Evolutionary conservation across 768 basidiomycete species (phyloP), one percentile per base, ranked within the genome.

Genomic region (Tulasnella sp.): DNA sequence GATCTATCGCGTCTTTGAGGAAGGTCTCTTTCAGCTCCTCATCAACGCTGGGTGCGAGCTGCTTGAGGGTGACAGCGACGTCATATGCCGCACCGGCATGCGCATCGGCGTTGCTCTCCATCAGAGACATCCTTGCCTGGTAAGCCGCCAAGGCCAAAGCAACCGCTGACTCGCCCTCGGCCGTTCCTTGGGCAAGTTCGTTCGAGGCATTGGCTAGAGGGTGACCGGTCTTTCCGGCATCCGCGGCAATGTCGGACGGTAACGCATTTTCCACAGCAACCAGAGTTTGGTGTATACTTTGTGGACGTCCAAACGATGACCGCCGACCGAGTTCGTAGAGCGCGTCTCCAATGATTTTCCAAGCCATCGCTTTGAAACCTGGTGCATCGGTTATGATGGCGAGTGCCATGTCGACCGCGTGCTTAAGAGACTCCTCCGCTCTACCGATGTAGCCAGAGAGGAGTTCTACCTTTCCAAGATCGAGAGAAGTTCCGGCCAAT

Each of bases 331-430:
- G 84, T 72, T 89, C 87, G 81, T 90, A 90, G 5, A 93, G 83
- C 3, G 92, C 90, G 83, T 99, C 96, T 0, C 90, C 93, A 15
- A 91, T 86, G 9, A 87, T 85, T 83, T 99, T 99, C 97, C 96
- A 99, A 5, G 88, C 88, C 3, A 93, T 86, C 5, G 88, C 85
- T 23, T 92, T 89, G 83, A 93, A 92, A 0, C 92, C 91, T 11
- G 89, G 83, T 61, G 87, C 87, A 23, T 85, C 85, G 61, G 87
- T 84, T 74, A 92, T 83, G n/a, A 86, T 83, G 55, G 83, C 82
- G 73, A 91, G 81, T 23, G 90, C 87, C 18, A 88, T 85, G 6
- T 82, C 81, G 67, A 94, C 86, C n/a, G 90, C 86, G n/a, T 85
- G 84, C 44, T 90, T 81, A 80, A 96, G 91, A 1, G 94, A 93